Base-by-base conservation (phyloP, 31 red algal genomes). In the Bonnemaisonia californica region DNA sequence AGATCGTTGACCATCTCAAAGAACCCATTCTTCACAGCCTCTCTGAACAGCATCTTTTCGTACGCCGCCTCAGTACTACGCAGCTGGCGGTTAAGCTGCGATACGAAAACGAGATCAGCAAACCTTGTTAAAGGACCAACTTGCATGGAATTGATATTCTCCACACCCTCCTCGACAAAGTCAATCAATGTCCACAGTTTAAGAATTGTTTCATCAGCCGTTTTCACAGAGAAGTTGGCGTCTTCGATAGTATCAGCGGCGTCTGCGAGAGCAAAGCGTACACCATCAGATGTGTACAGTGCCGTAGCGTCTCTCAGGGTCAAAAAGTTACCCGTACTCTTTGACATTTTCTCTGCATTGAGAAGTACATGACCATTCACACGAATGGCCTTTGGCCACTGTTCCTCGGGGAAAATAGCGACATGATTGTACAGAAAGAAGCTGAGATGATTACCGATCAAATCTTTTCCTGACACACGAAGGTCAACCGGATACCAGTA, bases 401-500 rank as follows among this genome's bases (percentile, higher is more conserved):
- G 64, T 62, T 99, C 76, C 54, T 91, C 70, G 13, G 86, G 82
- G 48, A 95, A 99, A 30, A 99, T 77, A 41, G 92, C 97, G 22
- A 91, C 89, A 77, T 99, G 97, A 65, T 96, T 99, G 85, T 94
- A 99, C 30, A 99, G 84, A 76, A 83, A 95, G 70, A 99, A 96
- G 2, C 92, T 93, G 36, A 99, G 60, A 62, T 99, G 97, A 65
- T 99, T 99, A 18, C 87, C 82, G 31, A 99, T 91, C 27, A 99
- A 73, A 41, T 99, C 97, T 66, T 99, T 99, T 26, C 93, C 97
- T 26, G 82, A 89, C 5, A 99, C 97, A n/a, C 97, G 82, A 62
- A 99, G 80, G 78, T 99, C 90, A 69, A 99, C 77, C 27, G 97
- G 97, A 76, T 99, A 99, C 97, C 97, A 96, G 79, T 89, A 96